These are phyloP conservation scores for Macrocybe gigantea DNA, from an alignment of 768 basidiomycete species.

Conservation along the genomic window DNA sequence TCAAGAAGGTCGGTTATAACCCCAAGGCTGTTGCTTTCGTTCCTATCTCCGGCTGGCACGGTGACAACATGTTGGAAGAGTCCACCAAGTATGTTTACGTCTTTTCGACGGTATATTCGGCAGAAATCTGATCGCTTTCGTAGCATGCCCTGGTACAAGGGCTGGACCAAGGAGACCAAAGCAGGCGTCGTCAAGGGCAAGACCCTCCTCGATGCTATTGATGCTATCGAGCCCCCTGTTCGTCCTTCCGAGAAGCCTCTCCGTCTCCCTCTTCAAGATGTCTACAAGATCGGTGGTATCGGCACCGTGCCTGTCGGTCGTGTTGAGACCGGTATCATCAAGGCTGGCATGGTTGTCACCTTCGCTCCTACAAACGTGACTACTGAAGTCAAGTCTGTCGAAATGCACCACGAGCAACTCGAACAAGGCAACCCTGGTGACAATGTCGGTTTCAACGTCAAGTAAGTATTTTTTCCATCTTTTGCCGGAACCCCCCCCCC, in stretches of 20 bases:
- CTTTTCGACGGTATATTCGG: background rate
- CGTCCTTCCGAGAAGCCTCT: slow-evolving; percentile 99
- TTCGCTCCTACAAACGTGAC: slow-evolving; percentile 98
- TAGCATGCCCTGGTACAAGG: slow-evolving; percentile 99
- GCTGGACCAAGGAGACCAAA: slow-evolving; percentile 98
- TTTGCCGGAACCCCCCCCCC: no score
- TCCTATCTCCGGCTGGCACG: slow-evolving; percentile 99
- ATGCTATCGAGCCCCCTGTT: slow-evolving; percentile 95
- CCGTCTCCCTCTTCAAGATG: slow-evolving; percentile 99
- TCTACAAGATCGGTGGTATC: slow-evolving; percentile 99
- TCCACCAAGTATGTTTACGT: slow-evolving; percentile 69
- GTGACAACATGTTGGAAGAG: slow-evolving; percentile 99
- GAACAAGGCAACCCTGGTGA: slow-evolving; percentile 93
- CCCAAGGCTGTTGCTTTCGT: slow-evolving; percentile 98
- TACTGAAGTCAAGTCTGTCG: slow-evolving; percentile 99
- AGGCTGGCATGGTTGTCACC: slow-evolving; percentile 97
- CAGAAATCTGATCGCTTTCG: slow-evolving; percentile 12
- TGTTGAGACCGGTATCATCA: slow-evolving; percentile 99
- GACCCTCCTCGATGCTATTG: slow-evolving; percentile 99
- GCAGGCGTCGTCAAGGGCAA: slow-evolving; percentile 91
- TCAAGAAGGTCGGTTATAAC: slow-evolving; percentile 99
- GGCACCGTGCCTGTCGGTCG: slow-evolving; percentile 99
- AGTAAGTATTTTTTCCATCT: slow-evolving; percentile 47
- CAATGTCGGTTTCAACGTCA: slow-evolving; percentile 99
- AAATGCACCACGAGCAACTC: slow-evolving; percentile 99